Evolutionary conservation across 2,329 filamentous ascomycete genomes (phyloP).

Genomic region (Pseudocercospora musae): DNA sequence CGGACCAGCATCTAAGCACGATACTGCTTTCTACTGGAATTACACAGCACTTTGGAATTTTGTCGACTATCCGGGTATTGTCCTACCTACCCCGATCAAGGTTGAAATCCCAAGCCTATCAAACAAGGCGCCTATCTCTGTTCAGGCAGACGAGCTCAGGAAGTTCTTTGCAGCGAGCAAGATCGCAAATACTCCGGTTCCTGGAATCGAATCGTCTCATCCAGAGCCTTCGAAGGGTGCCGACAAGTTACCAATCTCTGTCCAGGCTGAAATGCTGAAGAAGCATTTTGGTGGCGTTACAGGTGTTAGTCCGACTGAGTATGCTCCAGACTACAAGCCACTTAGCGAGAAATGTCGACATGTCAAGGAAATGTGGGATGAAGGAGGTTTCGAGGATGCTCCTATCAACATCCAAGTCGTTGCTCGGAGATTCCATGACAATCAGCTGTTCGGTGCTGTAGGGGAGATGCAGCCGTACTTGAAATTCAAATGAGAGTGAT

Average conservation of each 20-base stretch:
- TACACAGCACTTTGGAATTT: constrained; percentile 23
- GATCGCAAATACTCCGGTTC: not conserved
- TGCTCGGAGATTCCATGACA: constrained; percentile 17
- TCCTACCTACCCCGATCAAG: constrained; percentile 17
- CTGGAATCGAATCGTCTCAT: not conserved
- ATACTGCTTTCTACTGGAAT: constrained; percentile 21
- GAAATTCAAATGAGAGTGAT: constrained; percentile 1
- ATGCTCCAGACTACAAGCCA: constrained; percentile 9
- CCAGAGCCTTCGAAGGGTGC: not conserved
- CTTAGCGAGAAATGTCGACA: constrained; percentile 16
- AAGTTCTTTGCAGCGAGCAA: constrained; percentile 1
- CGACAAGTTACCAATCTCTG: not conserved
- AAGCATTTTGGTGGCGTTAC: not conserved
- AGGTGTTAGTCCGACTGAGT: constrained; percentile 1
- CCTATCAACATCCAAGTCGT: constrained; percentile 21
- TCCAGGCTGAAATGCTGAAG: not conserved
- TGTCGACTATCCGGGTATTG: constrained; percentile 19
- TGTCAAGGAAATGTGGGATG: constrained; percentile 18
- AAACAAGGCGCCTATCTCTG: not conserved
- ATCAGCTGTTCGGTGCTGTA: constrained; percentile 17
- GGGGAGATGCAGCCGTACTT: constrained; percentile 15
- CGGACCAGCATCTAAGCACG: constrained; percentile 17
- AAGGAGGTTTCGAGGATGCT: constrained; percentile 15
- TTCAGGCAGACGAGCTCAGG: not conserved
- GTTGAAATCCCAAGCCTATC: not conserved